A percentile compares a stretch with the other conserved stretches of the same genome.
These are phyloP conservation scores for Leptodermis oblonga DNA, from an alignment of 257 asterid species.

Conservation along the genomic window DNA sequence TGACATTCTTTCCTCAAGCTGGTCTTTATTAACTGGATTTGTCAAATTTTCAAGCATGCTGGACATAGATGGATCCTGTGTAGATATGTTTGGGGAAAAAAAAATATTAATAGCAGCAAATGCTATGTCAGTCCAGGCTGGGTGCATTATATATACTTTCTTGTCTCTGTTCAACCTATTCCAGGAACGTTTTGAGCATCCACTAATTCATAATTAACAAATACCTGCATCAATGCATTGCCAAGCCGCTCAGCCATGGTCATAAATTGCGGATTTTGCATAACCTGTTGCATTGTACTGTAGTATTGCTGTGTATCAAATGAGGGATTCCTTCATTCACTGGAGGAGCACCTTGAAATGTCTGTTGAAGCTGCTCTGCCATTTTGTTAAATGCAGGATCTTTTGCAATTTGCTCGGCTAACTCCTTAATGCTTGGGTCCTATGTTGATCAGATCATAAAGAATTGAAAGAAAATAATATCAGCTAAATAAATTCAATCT, in stretches of 20 bases:
- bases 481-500: not conserved
- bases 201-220: constrained; percentile 11
- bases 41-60: constrained; percentile 87
- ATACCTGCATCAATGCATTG: constrained; percentile 82
- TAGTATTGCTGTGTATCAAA: constrained; percentile 83
- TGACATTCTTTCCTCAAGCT: constrained; percentile 85
- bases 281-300: constrained; percentile 92
- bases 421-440: constrained; percentile 96
- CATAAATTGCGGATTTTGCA: constrained; percentile 98
- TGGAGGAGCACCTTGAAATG: constrained; percentile 80
- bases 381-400: constrained; percentile 90
- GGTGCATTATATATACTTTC: not conserved
- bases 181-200: constrained; percentile 7
- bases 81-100: constrained; percentile 3
- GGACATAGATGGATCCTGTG: constrained; percentile 95
- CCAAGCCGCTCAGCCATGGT: constrained; percentile 98
- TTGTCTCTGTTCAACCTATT: not conserved
- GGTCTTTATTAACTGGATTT: constrained; percentile 77
- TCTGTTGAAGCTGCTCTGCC: constrained; percentile 98
- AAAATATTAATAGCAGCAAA: constrained; percentile 7
- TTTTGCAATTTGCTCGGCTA: constrained; percentile 91
- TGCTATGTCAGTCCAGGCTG: not conserved
- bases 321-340: constrained; percentile 69
- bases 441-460: constrained; percentile 19
- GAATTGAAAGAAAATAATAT: constrained; percentile 11